Base-by-base conservation (phyloP, 2,329 filamentous ascomycete genomes). In the Epichloe uncinata region DNA sequence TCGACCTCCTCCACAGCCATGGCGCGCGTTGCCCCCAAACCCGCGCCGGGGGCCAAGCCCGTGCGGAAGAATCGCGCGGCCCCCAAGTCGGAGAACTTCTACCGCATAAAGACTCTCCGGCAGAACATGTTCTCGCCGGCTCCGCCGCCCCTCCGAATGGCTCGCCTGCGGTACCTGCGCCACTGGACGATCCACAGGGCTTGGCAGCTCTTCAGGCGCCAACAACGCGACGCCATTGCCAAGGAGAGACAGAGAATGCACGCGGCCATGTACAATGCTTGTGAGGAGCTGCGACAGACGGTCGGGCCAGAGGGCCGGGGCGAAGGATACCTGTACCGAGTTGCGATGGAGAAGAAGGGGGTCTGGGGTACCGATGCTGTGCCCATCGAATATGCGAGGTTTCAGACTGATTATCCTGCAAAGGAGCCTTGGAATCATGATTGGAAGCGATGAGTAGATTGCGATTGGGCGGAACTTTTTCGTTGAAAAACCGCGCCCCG, bases 101-200 rank as follows among this genome's bases (percentile, higher is more conserved):
- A 58, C n/a, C 69, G 70, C 55, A 68, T 76, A 58, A 55, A 62
- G 46, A 71, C 69, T 52, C 66, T 76, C 52, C 69, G 67, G 51
- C 60, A 67, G 47, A 72, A 73, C 54, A 72, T 74, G 64, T 73
- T 73, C 57, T 71, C 72, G 33, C 65, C 63, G n/a, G 70, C 73
- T 1, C 77, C 76, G 5, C 70, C 78, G 0, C 90, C 93, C 1
- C 79, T 98, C 56, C 85, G 88, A 60, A 90, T 97, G 78, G 88
- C 81, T 40, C 88, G 91, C 59, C 85, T 85, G 67, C 83, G 93
- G 50, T 79, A 82, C 68, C 81, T 98, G 56, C 87, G 93, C 44
- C 93, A 98, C 75, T 98, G 93, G 93, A 97, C 93, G 47, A 97
- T 98, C 68, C 90, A 97, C 74, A 89, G 93, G 59, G 91, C 91